Evolutionary conservation across 2,329 filamentous ascomycete species (phyloP).

Genomic region (Didymella arachidicola): DNA sequence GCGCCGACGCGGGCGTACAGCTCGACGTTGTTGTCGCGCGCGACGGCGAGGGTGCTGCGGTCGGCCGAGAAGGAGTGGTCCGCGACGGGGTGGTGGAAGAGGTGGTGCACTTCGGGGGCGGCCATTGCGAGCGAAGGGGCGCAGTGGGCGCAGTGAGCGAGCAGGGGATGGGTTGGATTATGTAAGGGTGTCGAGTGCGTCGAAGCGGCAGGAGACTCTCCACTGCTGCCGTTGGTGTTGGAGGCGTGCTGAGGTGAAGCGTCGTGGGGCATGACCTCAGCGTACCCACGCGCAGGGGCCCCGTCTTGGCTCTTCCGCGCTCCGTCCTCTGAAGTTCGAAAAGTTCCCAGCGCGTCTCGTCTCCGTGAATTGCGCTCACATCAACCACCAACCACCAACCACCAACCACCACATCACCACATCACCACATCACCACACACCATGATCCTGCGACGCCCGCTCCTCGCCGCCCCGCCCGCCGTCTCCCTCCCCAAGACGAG

Average conservation of each 20-base stretch:
- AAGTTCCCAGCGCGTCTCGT: background rate
- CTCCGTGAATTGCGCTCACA: background rate
- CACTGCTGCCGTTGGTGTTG: background rate
- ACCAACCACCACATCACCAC: background rate
- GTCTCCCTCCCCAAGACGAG: constrained; percentile 40
- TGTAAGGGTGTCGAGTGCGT: background rate
- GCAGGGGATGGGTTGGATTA: too few species aligned
- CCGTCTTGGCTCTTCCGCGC: constrained; percentile 1
- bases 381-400: background rate
- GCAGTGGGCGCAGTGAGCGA: background rate
- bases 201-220: background rate
- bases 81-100: constrained; percentile 95
- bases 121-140: constrained; percentile 71
- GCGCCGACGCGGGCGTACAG: constrained; percentile 78
- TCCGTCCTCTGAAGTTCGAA: background rate
- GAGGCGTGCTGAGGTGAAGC: background rate
- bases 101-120: constrained; percentile 88
- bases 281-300: background rate
- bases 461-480: constrained; percentile 38
- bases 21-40: constrained; percentile 88
- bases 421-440: constrained; percentile 18
- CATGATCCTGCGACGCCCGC: constrained; percentile 49
- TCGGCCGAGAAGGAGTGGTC: constrained; percentile 99
- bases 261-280: too few species aligned
- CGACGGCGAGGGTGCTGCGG: constrained; percentile 85